Conservation (phyloP, 208 protist genomes). For the Leishmania lainsoni region DNA sequence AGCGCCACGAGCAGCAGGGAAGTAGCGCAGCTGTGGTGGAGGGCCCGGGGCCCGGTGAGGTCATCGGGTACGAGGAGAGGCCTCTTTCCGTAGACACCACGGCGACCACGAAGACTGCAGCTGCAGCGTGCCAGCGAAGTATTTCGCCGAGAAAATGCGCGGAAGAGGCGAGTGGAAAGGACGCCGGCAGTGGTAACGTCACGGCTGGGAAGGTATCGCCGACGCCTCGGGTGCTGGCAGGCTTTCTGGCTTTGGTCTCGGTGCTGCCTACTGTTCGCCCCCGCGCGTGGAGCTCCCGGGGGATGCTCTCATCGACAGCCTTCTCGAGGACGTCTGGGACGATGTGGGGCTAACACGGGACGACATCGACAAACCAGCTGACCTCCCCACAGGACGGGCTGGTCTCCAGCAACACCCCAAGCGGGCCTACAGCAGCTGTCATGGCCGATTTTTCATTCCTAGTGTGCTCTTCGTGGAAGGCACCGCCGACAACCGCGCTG, state of each 20-base stretch:
- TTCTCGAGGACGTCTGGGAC: constrained; percentile 73
- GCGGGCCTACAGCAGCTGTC: constrained; percentile 15
- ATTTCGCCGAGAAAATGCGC: neutral
- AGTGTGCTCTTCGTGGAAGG: constrained; percentile 47
- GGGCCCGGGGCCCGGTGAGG: constrained; percentile 54
- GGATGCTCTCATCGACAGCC: constrained; percentile 50
- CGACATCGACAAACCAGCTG: constrained; percentile 54
- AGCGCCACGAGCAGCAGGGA: constrained; percentile 27
- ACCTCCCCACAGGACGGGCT: neutral
- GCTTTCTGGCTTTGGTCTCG: neutral
- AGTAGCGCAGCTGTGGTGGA: constrained; percentile 35
- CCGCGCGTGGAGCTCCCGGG: constrained; percentile 40
- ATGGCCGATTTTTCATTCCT: constrained; percentile 46
- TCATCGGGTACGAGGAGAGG: constrained; percentile 42
- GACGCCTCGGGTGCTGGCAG: neutral
- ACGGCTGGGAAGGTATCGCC: neutral
- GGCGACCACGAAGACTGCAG: neutral
- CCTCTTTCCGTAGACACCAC: neutral
- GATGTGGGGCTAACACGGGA: constrained; percentile 44
- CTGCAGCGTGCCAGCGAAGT: neutral
- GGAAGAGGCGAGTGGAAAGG: neutral
- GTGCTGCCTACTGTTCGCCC: constrained; percentile 12
- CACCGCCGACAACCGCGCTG: constrained; percentile 55
- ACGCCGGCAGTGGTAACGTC: neutral
- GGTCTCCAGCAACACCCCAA: neutral